Base-by-base conservation (phyloP, 2,329 filamentous ascomycete species). In the Thelonectria olida region DNA sequence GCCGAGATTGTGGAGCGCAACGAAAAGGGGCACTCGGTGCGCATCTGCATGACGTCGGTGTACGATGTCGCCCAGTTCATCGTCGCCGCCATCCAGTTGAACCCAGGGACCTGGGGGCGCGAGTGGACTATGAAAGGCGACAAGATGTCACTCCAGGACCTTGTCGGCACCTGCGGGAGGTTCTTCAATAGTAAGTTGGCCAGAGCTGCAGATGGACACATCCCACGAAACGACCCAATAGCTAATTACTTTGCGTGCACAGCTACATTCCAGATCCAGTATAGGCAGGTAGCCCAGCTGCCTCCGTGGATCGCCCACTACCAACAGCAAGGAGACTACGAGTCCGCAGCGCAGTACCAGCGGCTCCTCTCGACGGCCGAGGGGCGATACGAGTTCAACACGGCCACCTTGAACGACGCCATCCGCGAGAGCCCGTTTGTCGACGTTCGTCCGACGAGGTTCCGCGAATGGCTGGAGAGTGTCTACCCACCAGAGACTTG, bases 91-190 rank as follows among this genome's bases (percentile, higher is more conserved):
- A 74, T 92, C 27, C 88, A 91, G 45, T 75, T 92, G 39, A 84
- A 82, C 0, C 79, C 82, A 7, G 77, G 80, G 7, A 81, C 74
- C 17, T 94, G 91, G 91, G 90, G 90, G 3, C 75, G 77, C 6
- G 90, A 93, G 72, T 88, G 91, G 73, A 84, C 84, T 38, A 88
- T 93, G 83, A 82, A 83, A 49, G 90, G 90, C n/a, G 88, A 91
- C 54, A 80, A 87, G 6, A 79, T 90, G 74, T 85, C 82, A 1
- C 82, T 92, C 2, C 80, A 82, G 12, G 83, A 89, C 45, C 79
- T 93, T 10, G 80, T 91, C 9, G 73, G 78, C 45, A 72, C 79
- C 38, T 84, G 82, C 67, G 76, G 81, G 58, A 73, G 75, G 51
- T 79, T 84, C n/a, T 79, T 84, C 78, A 76, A 84, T 77, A 74